Base-by-base conservation (phyloP, 148 eudicot genomes). In the Simmondsia chinensis region DNA sequence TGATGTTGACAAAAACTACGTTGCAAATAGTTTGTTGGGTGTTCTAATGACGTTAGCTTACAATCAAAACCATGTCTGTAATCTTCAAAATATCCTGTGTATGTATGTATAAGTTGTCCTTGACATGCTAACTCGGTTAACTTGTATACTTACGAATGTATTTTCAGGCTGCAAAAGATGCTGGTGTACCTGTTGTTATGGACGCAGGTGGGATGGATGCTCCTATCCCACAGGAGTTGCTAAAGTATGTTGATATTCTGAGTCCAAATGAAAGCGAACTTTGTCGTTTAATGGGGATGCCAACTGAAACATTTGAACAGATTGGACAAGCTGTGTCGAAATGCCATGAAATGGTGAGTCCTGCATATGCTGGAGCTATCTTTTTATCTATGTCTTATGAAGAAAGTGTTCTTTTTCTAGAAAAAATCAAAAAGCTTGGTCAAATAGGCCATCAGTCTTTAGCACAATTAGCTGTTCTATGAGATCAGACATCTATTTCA, bases 181-280 rank as follows among this genome's bases (percentile, higher is more conserved):
- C 83, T 4, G 62, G 70, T 44, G 81, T 83, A 57, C 87, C 72
- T 9, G 75, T 83, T 21, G 71, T 79, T 43, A 47, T 83, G 45
- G 94, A 83, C 60, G 87, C 83, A 22, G 94, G 94, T 29, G 94
- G 87, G 42, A 60, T 76, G 57, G 87, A 83, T 71, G 63, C 81
- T 41, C 79, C 81, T 20, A 33, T 83, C 46, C 94, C 94, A 19
- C 40, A 11, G 31, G 87, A 76, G 43, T 64, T 83, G 25, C 72
- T 83, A 8, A 41, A 37, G 19, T 72, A 8, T 15, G 17, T 6
- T 25, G 75, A 77, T 46, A 69, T 77, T 43, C 20, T 80, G 1
- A 80, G 95, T 59, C 97, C 97, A 32, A 89, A 89, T 59, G 97
- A 89, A 68, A 66, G 76, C 31, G 97, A 89, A 56, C 95, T 89